These are phyloP conservation scores for Brassica cretica DNA, from an alignment of 345 rosid species.

Conservation along the genomic window DNA sequence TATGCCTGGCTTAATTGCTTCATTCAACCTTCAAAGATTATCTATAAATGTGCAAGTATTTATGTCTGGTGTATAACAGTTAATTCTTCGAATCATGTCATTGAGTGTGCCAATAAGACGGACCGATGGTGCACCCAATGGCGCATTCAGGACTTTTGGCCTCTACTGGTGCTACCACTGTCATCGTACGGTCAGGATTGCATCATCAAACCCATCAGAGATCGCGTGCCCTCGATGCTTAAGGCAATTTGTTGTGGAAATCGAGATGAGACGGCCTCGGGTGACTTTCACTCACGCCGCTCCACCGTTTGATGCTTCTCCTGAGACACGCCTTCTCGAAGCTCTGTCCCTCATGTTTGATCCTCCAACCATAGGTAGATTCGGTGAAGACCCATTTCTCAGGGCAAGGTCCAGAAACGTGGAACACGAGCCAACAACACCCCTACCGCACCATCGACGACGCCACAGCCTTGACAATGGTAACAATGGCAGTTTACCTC, in stretches of 20 bases:
- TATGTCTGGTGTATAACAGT: conserved; percentile 1
- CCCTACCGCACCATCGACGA: conserved; percentile 23
- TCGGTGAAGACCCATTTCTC: conserved; percentile 25
- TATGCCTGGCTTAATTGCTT: conserved; percentile 24
- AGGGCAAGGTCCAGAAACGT: conserved; percentile 25
- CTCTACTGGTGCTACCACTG: conserved; percentile 87
- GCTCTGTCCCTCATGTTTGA: conserved; percentile 67
- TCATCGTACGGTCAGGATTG: conserved; percentile 56
- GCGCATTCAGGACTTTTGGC: conserved; percentile 38
- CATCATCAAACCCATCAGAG: conserved; percentile 45
- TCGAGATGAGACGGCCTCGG: conserved; percentile 50
- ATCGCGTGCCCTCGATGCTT: conserved; percentile 63
- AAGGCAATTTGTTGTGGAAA: conserved; percentile 55
- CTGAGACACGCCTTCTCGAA: conserved; percentile 68
- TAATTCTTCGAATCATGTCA: conserved; percentile 42
- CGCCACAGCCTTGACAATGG: conserved; percentile 43
- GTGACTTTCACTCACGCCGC: conserved; percentile 48
- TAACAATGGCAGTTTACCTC: conserved; percentile 27
- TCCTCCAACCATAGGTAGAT: conserved; percentile 47
- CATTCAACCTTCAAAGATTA: conserved; percentile 20
- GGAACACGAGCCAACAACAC: conserved; percentile 13
- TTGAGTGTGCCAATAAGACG: conserved; percentile 45
- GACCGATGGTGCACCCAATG: conserved; percentile 18
- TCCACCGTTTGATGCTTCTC: conserved; percentile 64
- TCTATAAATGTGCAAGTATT: conserved; percentile 19